These are phyloP conservation scores for Silene latifolia DNA, from an alignment of 148 eudicot genomes.

Conservation along the genomic window DNA sequence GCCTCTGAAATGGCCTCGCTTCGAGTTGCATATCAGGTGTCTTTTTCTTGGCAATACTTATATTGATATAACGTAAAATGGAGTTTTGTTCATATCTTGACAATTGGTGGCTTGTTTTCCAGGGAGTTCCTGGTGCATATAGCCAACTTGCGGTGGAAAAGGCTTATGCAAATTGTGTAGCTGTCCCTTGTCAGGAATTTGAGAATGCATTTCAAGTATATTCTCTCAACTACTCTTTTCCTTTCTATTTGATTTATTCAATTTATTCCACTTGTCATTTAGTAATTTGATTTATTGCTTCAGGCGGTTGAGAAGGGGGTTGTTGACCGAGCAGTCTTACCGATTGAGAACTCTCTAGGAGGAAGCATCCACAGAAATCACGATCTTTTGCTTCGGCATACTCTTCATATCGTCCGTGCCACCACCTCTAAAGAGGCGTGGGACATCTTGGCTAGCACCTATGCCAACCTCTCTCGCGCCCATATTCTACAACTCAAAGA, in stretches of 20 bases:
- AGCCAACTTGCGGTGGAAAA: conserved; percentile 60
- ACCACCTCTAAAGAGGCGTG: too few relatives aligned
- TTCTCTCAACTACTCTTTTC: background rate
- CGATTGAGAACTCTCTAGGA: conserved; percentile 86
- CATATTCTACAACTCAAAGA: too few relatives aligned
- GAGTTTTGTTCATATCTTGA: background rate
- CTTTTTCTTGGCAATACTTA: too few relatives aligned
- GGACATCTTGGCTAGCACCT: too few relatives aligned
- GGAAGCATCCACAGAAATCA: conserved; percentile 92
- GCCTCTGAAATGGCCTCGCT: too few relatives aligned
- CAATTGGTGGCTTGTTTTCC: conserved; percentile 13
- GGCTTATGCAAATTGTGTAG: conserved; percentile 62
- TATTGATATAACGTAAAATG: too few relatives aligned
- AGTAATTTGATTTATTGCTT: too few relatives aligned
- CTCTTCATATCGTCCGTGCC: conserved; percentile 44
- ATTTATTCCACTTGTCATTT: too few relatives aligned
- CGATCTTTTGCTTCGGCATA: conserved; percentile 76
- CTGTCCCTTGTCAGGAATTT: conserved; percentile 72
- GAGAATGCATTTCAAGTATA: conserved; percentile 57
- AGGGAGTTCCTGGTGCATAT: conserved; percentile 75
- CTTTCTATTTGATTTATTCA: too few relatives aligned
- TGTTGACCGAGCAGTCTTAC: conserved; percentile 88
- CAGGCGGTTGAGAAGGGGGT: conserved; percentile 81
- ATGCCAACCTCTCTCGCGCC: too few relatives aligned
- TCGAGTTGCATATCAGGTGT: too few relatives aligned